phyloP scores from a whole-genome alignment of 768 basidiomycete genomes.

The Suillus variegatus region DNA sequence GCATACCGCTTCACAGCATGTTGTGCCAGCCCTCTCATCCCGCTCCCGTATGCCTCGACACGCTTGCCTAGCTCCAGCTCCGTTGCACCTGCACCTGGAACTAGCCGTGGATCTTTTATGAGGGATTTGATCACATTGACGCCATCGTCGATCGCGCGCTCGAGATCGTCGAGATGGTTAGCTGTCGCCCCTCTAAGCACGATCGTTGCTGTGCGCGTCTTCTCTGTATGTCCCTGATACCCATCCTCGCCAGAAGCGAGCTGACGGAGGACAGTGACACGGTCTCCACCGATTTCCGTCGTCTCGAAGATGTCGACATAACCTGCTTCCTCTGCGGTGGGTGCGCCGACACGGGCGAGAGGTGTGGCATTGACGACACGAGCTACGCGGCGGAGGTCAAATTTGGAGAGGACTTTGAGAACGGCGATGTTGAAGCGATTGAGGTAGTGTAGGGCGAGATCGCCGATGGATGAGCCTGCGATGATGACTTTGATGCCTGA shows the following conservation, averaged over 20 bases:
- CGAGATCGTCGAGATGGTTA: conserved; percentile 93
- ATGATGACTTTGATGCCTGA: conserved; percentile 93
- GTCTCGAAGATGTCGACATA: conserved; percentile 94
- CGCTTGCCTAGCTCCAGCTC: conserved; percentile 90
- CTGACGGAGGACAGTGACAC: conserved; percentile 95
- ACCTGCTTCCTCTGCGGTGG: conserved; percentile 95
- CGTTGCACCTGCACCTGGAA: conserved; percentile 92
- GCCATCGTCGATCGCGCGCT: conserved; percentile 95
- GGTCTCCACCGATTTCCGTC: conserved; percentile 94
- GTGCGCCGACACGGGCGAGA: conserved; percentile 92
- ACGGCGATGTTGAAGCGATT: conserved; percentile 93
- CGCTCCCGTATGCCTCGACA: conserved; percentile 84
- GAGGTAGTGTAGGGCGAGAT: conserved; percentile 96
- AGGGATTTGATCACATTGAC: conserved; percentile 94
- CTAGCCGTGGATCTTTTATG: conserved; percentile 85
- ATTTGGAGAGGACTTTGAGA: conserved; percentile 96
- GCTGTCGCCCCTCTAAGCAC: conserved; percentile 94
- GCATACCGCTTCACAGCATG: conserved; percentile 93
- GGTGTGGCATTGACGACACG: conserved; percentile 97
- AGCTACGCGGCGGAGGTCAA: conserved; percentile 91
- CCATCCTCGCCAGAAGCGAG: conserved; percentile 65
- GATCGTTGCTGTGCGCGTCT: conserved; percentile 89
- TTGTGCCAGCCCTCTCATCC: conserved; percentile 88
- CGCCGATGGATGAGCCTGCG: conserved; percentile 90
- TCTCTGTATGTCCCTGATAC: conserved; percentile 61